Evolutionary conservation across 768 basidiomycete species (phyloP), one percentile per base, ranked within the genome.

Genomic region (Dictyophora rubrovolvata): DNA sequence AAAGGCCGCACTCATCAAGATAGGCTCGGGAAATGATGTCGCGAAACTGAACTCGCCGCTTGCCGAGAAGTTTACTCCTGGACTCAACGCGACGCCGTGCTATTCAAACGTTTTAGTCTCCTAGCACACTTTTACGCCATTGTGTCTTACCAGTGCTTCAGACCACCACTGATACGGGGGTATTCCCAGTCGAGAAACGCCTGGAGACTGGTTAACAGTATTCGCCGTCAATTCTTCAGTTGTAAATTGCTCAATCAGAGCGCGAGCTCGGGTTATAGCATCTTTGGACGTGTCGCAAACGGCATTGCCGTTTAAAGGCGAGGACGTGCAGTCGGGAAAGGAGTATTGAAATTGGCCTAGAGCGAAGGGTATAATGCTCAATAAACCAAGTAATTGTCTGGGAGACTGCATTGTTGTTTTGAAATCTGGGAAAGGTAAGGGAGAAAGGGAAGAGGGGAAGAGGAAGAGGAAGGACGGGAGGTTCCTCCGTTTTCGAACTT

Each of bases 81-180:
- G 80, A 64, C 79, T 79, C 0, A 12, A 9, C 12, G 80, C 81
- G 11, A 84, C 77, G 28, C 82, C 82, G 49, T 84, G 82, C 80
- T 81, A 53, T 16, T 18, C 37, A 22, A 62, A 6, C 2, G 14
- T 20, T 12, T 21, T 36, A 49, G 8, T 47, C 22, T 52, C 55
- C n/a, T 63, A 17, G 17, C 20, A 28, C 20, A 55, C 23, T 48
- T 52, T 22, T 8, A 23, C 16, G 17, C 16, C 42, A 48, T 5
- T 33, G 12, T 33, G 28, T 65, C 73, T 57, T 63, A 82, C 82
- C 64, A 83, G 64, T 1, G 75, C 81, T 69, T 83, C 81, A 21
- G 77, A 78, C 81, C 82, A 83, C 80, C 81, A 82, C 51, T 80
- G 72, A 55, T 84, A 84, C 17, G 75, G 65, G 10, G 80, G 79